Conservation (phyloP, 164 flowering plant genomes). For the Malania oleifera region DNA sequence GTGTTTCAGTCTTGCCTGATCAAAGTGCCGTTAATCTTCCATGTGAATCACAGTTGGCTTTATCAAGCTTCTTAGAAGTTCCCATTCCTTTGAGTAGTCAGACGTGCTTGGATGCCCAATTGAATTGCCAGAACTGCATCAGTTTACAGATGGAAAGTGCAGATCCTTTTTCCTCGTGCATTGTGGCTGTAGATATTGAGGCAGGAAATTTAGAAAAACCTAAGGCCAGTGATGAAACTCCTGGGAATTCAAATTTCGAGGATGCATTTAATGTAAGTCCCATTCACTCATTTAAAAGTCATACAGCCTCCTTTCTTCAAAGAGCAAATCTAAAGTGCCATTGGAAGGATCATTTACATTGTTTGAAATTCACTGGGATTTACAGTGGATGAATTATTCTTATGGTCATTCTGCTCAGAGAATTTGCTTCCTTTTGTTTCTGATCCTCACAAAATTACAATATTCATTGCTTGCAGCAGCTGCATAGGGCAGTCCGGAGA, state of each 20-base stretch:
- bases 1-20: conserved; percentile 34
- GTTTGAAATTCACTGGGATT: background rate
- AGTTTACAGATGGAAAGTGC: conserved; percentile 28
- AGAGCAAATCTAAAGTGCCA: background rate
- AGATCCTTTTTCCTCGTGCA: conserved; percentile 30
- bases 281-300: background rate
- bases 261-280: conserved; percentile 36
- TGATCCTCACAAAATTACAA: background rate
- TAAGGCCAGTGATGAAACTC: conserved; percentile 22
- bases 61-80: conserved; percentile 33
- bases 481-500: conserved; percentile 48
- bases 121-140: conserved; percentile 30
- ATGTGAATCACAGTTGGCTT: conserved; percentile 26
- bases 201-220: conserved; percentile 23
- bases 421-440: background rate
- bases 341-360: background rate
- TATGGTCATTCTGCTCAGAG: background rate
- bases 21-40: conserved; percentile 21
- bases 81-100: conserved; percentile 25
- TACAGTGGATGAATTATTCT: background rate
- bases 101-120: conserved; percentile 25
- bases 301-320: background rate
- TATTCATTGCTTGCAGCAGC: conserved; percentile 12
- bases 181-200: conserved; percentile 35
- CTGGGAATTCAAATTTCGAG: conserved; percentile 29